Percentiles rank a stretch among this genome's conserved stretches.
phyloP scores from a whole-genome alignment of 345 rosid genomes.

The Carallia pectinifolia region DNA sequence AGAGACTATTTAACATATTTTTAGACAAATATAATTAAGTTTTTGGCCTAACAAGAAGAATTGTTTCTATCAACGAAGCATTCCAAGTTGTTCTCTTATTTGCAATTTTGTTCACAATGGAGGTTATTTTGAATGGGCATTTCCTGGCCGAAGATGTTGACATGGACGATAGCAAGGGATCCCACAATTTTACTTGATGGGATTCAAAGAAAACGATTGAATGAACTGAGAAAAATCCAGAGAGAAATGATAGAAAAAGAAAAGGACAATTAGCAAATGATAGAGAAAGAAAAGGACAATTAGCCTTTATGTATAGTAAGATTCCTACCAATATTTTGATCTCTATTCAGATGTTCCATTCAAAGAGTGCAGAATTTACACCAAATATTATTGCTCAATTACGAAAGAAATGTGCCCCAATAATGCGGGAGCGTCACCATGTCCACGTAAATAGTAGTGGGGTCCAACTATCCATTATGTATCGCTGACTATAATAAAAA shows the following conservation, averaged over 20 bases:
- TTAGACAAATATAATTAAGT: no score
- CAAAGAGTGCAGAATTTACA: constrained; percentile 26
- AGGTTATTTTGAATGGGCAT: background rate
- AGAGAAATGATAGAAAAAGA: constrained; percentile 7
- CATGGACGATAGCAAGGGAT: constrained; percentile 1
- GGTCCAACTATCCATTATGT: no score
- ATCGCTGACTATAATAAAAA: no score
- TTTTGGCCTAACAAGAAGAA: no score
- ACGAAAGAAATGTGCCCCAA: background rate
- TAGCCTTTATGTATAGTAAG: constrained; percentile 6
- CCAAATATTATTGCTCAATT: background rate
- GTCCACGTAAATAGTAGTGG: no score
- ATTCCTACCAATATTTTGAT: constrained; percentile 32
- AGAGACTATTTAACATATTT: no score
- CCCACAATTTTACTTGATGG: constrained; percentile 1
- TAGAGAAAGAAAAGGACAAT: constrained; percentile 8
- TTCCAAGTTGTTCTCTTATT: no score
- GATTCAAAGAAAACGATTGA: constrained; percentile 23
- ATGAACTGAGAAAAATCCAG: constrained; percentile 16
- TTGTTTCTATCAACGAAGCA: no score
- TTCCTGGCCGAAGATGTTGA: constrained; percentile 11
- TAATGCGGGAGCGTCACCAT: background rate
- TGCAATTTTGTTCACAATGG: no score
- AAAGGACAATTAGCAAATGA: no score
- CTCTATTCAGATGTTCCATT: constrained; percentile 30